A percentile compares a stretch with the other conserved stretches of the same genome.
These are phyloP conservation scores for Ogataea haglerorum DNA, from an alignment of 805 yeast genomes.

Conservation along the genomic window DNA sequence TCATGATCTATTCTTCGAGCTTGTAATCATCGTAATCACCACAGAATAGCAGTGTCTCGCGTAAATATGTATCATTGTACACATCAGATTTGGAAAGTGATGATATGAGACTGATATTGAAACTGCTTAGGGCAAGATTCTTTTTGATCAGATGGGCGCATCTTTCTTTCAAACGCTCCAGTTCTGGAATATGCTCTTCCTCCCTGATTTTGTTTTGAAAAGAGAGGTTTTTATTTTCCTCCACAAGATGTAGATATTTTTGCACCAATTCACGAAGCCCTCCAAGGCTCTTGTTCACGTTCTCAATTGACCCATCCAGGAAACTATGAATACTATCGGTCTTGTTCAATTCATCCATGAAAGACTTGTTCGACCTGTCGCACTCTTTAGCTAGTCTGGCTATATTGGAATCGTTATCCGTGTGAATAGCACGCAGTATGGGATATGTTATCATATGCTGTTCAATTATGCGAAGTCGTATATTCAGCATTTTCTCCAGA, in stretches of 20 bases:
- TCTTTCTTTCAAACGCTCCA: constrained; percentile 16
- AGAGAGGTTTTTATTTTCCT: constrained; percentile 16
- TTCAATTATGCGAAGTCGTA: constrained; percentile 19
- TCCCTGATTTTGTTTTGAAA: constrained; percentile 14
- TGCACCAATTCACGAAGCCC: constrained; percentile 10
- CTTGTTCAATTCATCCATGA: constrained; percentile 4
- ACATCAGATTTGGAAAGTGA: constrained; percentile 34
- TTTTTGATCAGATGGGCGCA: constrained; percentile 19
- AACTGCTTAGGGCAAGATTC: constrained; percentile 26
- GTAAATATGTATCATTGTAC: constrained; percentile 28
- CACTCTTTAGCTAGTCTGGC: constrained; percentile 9
- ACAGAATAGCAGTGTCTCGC: constrained; percentile 29
- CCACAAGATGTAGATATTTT: constrained; percentile 11
- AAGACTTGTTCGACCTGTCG: constrained; percentile 12
- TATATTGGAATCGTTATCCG: constrained; percentile 14
- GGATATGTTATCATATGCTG: constrained; percentile 26
- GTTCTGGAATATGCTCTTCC: constrained; percentile 12
- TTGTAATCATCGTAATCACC: constrained; percentile 30
- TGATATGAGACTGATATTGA: constrained; percentile 33
- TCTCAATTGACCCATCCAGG: constrained; percentile 1
- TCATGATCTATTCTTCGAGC: constrained; percentile 14
- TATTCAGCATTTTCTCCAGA: constrained; percentile 18
- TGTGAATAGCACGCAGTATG: constrained; percentile 20
- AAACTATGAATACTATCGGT: constrained; percentile 1
- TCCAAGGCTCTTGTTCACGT: constrained; percentile 3